phyloP scores from a whole-genome alignment of 257 asterid genomes.

The Plectranthus barbatus region DNA sequence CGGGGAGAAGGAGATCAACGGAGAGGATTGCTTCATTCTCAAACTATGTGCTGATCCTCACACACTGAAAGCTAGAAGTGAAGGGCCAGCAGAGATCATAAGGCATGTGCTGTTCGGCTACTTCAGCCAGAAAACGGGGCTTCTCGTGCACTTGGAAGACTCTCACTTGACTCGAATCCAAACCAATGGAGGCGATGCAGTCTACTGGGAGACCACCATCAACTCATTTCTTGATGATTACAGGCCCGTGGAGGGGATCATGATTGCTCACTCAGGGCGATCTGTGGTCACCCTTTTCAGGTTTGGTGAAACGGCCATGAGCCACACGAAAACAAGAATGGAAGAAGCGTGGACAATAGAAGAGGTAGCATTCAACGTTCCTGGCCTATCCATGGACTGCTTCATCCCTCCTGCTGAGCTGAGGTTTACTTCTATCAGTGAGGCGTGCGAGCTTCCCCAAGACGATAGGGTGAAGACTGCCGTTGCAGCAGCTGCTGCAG shows the following conservation, averaged over 20 bases:
- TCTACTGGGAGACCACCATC: conserved; percentile 70
- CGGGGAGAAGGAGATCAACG: conserved; percentile 60
- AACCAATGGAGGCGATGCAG: conserved; percentile 56
- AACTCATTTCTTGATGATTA: conserved; percentile 62
- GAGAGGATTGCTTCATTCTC: conserved; percentile 68
- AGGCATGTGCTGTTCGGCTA: conserved; percentile 65
- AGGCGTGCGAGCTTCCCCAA: conserved; percentile 42
- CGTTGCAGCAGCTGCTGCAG: conserved; percentile 33
- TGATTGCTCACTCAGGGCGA: conserved; percentile 71
- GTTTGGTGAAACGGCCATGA: conserved; percentile 77
- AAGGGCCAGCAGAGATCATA: conserved; percentile 66
- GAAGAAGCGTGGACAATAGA: conserved; percentile 70
- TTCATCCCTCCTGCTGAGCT: conserved; percentile 72
- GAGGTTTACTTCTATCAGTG: conserved; percentile 39
- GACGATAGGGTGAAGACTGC: conserved; percentile 26
- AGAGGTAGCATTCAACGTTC: conserved; percentile 64
- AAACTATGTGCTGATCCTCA: conserved; percentile 59
- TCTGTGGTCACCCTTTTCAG: conserved; percentile 66
- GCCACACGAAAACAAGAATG: conserved; percentile 72
- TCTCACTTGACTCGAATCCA: conserved; percentile 68
- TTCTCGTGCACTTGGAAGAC: conserved; percentile 71
- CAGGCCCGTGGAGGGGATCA: conserved; percentile 63
- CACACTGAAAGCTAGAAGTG: conserved; percentile 68
- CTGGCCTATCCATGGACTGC: conserved; percentile 58
- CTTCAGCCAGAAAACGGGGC: conserved; percentile 80